Evolutionary conservation across 306 rosid species (phyloP), one percentile per base, ranked within the genome.

Genomic region (Calophaca sinica): DNA sequence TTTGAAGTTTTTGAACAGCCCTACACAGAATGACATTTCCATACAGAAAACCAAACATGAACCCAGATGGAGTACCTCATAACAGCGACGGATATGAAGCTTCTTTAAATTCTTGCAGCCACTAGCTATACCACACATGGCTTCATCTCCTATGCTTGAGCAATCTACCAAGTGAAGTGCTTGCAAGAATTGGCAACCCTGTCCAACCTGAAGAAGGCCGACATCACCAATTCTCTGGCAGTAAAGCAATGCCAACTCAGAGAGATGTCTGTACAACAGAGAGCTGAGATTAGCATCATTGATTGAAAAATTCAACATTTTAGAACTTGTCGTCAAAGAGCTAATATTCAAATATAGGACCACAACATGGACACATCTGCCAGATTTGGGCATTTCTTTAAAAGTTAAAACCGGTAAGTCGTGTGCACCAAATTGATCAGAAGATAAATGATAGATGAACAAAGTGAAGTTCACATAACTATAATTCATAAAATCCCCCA

Each of bases 81-180:
- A 89, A 84, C 99, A 94, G 65, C 96, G 92, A 15, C 90, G 96
- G 83, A 92, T 88, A 62, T 90, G 93, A 77, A 94, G 93, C 76
- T 90, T 94, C 93, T 92, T 92, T 85, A 94, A 82, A 71, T 83
- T 94, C 70, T 62, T 81, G 81, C 99, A 94, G 73, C 99, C 99
- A 63, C 54, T 72, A 42, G 98, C 99, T 75, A 92, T 87, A 28
- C 89, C 87, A 57, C 96, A 85, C 84, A 96, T 86, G 81, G 91
- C 96, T 61, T 87, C 97, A 81, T 96, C 96, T 68, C 98, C 96
- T 69, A 96, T 89, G 78, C 84, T 83, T 41, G 99, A 87, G 86
- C 99, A 96, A 84, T 92, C 98, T 78, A 92, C 96, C 87, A 96
- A 83, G 86, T 90, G 90, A 78, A 96, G 96, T 31, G 98, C 86